These are phyloP conservation scores for Wickerhamomyces chaumierensis DNA, from an alignment of 805 yeast genomes.

Conservation along the genomic window DNA sequence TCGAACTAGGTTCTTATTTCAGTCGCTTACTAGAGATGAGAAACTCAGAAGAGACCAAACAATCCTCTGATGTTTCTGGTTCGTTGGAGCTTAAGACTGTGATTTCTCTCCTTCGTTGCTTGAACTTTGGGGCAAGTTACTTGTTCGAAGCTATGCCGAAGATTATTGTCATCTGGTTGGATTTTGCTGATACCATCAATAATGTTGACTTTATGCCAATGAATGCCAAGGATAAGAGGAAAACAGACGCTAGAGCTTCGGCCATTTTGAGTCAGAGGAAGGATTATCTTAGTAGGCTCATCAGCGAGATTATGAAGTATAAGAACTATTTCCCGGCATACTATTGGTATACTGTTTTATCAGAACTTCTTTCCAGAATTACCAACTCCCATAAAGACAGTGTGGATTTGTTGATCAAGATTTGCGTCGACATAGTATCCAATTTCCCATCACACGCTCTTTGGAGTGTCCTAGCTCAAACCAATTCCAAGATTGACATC, in stretches of 20 bases:
- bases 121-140: conserved; percentile 51
- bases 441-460: conserved; percentile 73
- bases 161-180: conserved; percentile 85
- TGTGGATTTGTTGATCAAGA: conserved; percentile 39
- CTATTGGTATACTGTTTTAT: conserved; percentile 73
- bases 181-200: conserved; percentile 34
- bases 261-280: conserved; percentile 17
- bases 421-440: conserved; percentile 44
- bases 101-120: conserved; percentile 43
- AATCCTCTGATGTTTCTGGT: conserved; percentile 29
- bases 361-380: conserved; percentile 77
- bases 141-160: conserved; percentile 82
- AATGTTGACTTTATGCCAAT: too few relatives aligned
- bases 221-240: conserved; percentile 10
- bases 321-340: conserved; percentile 36
- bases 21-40: conserved; percentile 68
- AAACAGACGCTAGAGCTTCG: conserved; percentile 1
- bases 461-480: conserved; percentile 73
- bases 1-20: conserved; percentile 68
- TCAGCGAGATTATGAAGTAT: conserved; percentile 35
- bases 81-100: conserved; percentile 45
- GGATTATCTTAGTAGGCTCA: conserved; percentile 32
- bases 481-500: conserved; percentile 41
- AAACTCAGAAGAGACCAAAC: conserved; percentile 22
- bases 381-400: conserved; percentile 50